Base-by-base conservation (phyloP, 768 basidiomycete genomes). In the Mycena chlorophos region DNA sequence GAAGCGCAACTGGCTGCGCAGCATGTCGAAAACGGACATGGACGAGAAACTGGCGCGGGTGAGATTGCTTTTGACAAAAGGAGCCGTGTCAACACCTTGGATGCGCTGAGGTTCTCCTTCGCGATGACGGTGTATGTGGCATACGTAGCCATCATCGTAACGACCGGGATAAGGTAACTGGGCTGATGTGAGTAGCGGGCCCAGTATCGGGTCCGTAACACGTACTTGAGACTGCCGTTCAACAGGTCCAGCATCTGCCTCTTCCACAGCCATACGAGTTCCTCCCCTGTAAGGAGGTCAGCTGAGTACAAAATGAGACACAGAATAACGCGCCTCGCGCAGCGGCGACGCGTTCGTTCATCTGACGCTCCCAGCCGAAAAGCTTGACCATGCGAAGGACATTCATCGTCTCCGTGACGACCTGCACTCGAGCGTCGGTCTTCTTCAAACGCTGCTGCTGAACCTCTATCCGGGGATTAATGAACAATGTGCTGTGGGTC, bases 381-480 rank as follows among this genome's bases (percentile, higher is more conserved):
- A 89, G 71, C 66, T 89, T 88, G 68, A 87, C 74, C 81, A 87
- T 86, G 17, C 86, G 78, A 12, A 86, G 66, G n/a, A 83, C 78
- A 52, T 76, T 78, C 67, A 85, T 73, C 3, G 74, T 75, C 72
- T 88, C 86, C 3, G 84, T 82, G 46, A 87, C 78, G 4, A 71
- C 70, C 63, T 86, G 81, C 1, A 88, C 79, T 31, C 86, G 72
- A 6, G 78, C 77, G 65, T 88, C 87, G 16, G 79, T 79, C 68
- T 74, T 82, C 53, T 79, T 73, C 77, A 87, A 4, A 67, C n/a
- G n/a, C n/a, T n/a, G n/a, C n/a, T n/a, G n/a, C n/a, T n/a, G n/a
- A n/a, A n/a, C n/a, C n/a, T n/a, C n/a, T n/a, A n/a, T n/a, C n/a
- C n/a, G n/a, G n/a, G n/a, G n/a, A n/a, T n/a, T n/a, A n/a, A n/a